phyloP scores from a whole-genome alignment of 805 yeast genomes.

The Saturnispora ahearnii region DNA sequence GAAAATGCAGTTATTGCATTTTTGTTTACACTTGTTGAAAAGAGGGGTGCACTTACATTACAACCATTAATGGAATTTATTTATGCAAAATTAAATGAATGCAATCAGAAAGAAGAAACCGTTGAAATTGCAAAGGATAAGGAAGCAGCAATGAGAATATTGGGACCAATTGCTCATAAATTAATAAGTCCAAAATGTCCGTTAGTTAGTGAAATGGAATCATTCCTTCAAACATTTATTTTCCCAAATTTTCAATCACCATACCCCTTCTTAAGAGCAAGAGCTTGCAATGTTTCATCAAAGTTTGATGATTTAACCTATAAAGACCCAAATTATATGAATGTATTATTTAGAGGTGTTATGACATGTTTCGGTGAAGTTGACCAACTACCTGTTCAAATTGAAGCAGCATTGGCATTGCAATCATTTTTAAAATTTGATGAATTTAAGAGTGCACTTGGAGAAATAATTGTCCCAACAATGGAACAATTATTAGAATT shows the following conservation, averaged over 20 bases:
- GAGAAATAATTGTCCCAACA: conserved; percentile 62
- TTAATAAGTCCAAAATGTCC: conserved; percentile 48
- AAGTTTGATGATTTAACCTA: conserved; percentile 58
- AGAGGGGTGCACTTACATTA: conserved; percentile 52
- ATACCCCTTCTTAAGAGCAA: conserved; percentile 62
- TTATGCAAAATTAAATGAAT: conserved; percentile 38
- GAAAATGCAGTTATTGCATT: conserved; percentile 75
- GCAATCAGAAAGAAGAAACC: conserved; percentile 28
- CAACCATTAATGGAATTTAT: conserved; percentile 55
- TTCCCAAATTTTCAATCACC: conserved; percentile 62
- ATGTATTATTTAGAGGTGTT: conserved; percentile 38
- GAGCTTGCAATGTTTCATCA: conserved; percentile 59
- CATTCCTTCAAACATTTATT: conserved; percentile 51
- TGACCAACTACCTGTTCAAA: conserved; percentile 60
- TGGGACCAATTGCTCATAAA: conserved; percentile 63
- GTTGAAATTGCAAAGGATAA: conserved; percentile 52
- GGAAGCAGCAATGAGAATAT: conserved; percentile 72
- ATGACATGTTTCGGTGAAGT: conserved; percentile 36
- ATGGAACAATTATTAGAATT: conserved; percentile 71
- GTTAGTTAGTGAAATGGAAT: conserved; percentile 55
- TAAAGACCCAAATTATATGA: conserved; percentile 29
- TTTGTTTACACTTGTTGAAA: conserved; percentile 60
- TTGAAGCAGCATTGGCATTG: conserved; percentile 77
- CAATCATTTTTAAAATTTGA: conserved; percentile 65
- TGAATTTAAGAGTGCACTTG: conserved; percentile 59